Evolutionary conservation across 768 basidiomycete species (phyloP).

Genomic region (Tulasnella sp.): DNA sequence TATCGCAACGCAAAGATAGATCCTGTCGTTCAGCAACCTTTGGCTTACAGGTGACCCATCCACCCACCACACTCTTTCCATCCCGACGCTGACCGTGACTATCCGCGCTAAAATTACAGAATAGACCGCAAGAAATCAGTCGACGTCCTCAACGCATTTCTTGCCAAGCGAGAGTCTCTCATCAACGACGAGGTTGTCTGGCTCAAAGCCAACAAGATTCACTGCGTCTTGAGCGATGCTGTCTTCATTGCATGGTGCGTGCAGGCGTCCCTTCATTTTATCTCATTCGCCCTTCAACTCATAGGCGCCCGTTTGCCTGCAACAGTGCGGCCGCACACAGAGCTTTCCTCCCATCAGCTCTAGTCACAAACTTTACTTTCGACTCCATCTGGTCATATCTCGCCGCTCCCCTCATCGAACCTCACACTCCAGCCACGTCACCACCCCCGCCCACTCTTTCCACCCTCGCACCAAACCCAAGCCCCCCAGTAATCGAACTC

Average conservation of each 20-base stretch:
- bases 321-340: slow-evolving; percentile 54
- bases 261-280: neutral
- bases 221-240: slow-evolving; percentile 69
- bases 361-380: slow-evolving; percentile 81
- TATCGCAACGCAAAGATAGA: slow-evolving; percentile 73
- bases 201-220: slow-evolving; percentile 49
- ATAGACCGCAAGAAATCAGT: slow-evolving; percentile 71
- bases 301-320: neutral
- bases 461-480: neutral
- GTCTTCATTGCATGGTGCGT: slow-evolving; percentile 73
- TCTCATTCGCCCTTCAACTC: neutral
- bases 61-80: neutral
- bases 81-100: neutral
- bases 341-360: slow-evolving; percentile 60
- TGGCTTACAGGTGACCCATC: slow-evolving; percentile 52
- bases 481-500: slow-evolving; percentile 31
- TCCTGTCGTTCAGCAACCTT: slow-evolving; percentile 74
- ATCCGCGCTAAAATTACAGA: slow-evolving; percentile 29
- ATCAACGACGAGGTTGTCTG: slow-evolving; percentile 55
- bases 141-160: slow-evolving; percentile 55
- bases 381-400: slow-evolving; percentile 80
- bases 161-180: slow-evolving; percentile 51
- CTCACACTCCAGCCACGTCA: slow-evolving; percentile 12
- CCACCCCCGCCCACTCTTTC: neutral
- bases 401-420: slow-evolving; percentile 52